Conservation (phyloP, 176 grass and related monocot species). For the Olyra latifolia region DNA sequence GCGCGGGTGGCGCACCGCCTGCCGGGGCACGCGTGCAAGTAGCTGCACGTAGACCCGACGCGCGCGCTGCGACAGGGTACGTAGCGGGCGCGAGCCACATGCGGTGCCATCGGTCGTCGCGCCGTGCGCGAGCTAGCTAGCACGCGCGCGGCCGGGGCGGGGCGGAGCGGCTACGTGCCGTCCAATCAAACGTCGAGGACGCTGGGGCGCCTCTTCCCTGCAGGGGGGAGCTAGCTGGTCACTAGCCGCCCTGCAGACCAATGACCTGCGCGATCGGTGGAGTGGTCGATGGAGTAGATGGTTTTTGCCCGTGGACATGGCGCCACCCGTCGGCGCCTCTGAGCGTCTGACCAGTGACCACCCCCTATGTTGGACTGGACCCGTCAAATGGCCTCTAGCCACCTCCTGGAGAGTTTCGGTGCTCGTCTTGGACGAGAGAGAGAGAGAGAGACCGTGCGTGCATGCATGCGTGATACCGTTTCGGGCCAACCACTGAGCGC, state of each 20-base stretch:
- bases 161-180: neutral
- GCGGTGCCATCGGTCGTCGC: neutral
- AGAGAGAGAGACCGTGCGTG: neutral
- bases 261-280: neutral
- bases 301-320: neutral
- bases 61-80: neutral
- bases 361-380: neutral
- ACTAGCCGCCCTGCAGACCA: neutral
- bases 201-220: neutral
- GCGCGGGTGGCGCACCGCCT: constrained; percentile 13
- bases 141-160: too few species aligned
- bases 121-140: neutral
- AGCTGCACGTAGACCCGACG: neutral
- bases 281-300: neutral
- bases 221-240: neutral
- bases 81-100: neutral
- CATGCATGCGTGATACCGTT: neutral
- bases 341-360: neutral
- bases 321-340: neutral
- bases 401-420: neutral
- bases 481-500: neutral
- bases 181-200: constrained; percentile 14
- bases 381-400: neutral
- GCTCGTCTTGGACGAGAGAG: neutral
- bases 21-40: constrained; percentile 23